A percentile compares a stretch with the other conserved stretches of the same genome.
Evolutionary conservation across 495 filamentous ascomycete species (phyloP).

Genomic region (Daldinia childiae): DNA sequence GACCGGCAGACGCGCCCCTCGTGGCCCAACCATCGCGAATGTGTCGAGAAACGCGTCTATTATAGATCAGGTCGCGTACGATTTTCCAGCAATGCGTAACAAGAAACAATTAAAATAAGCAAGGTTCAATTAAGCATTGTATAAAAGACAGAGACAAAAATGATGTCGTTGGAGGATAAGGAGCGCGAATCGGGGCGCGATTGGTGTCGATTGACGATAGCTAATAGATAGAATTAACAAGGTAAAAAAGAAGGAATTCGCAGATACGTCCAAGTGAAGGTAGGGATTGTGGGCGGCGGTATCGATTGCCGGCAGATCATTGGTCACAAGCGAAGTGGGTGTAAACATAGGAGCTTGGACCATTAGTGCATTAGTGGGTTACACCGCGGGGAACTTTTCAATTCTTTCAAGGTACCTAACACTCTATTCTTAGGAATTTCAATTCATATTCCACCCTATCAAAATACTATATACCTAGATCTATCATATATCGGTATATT

Average conservation of each 20-base stretch:
- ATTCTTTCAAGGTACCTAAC: too few relatives aligned
- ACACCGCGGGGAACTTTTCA: slow-evolving; percentile 5
- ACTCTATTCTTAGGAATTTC: neutral
- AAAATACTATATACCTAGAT: too few relatives aligned
- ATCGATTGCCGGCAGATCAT: slow-evolving; percentile 28
- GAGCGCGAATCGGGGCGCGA: neutral
- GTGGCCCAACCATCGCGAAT: slow-evolving; percentile 58
- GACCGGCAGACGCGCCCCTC: slow-evolving; percentile 63
- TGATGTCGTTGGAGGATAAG: neutral
- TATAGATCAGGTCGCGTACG: slow-evolving; percentile 36
- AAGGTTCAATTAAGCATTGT: slow-evolving; percentile 40
- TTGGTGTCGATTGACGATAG: slow-evolving; percentile 7
- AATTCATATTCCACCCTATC: too few relatives aligned
- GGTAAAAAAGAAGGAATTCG: slow-evolving; percentile 3
- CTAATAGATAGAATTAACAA: slow-evolving; percentile 18
- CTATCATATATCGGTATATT: neutral
- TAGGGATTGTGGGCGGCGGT: slow-evolving; percentile 30
- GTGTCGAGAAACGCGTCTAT: slow-evolving; percentile 37
- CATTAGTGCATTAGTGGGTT: slow-evolving; percentile 16
- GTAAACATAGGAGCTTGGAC: slow-evolving; percentile 46
- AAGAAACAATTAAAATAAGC: slow-evolving; percentile 9
- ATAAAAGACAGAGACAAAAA: slow-evolving; percentile 10
- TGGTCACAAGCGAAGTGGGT: slow-evolving; percentile 21
- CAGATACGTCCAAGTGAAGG: slow-evolving; percentile 20
- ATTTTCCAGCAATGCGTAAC: slow-evolving; percentile 2